Evolutionary conservation across 192 early-diverging fungal species (phyloP).

Genomic region (Backusella westeae): DNA sequence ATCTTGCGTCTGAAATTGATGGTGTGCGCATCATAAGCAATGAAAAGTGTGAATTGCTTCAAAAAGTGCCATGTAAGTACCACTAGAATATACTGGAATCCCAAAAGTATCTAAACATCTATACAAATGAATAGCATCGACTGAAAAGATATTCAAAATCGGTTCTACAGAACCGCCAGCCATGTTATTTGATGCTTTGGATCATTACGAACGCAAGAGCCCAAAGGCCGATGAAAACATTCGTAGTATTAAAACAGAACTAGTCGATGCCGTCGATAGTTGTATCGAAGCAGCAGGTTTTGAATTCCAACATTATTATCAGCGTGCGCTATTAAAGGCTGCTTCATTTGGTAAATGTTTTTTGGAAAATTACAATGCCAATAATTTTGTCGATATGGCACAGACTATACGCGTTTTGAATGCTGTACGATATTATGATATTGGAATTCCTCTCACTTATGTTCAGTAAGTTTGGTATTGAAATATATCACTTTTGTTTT

Average conservation of each 20-base stretch:
- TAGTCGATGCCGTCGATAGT: conserved; percentile 84
- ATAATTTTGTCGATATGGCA: conserved; percentile 87
- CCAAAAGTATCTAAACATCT: background rate
- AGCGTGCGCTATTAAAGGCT: conserved; percentile 84
- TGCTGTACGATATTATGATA: conserved; percentile 75
- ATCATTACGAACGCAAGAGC: conserved; percentile 58
- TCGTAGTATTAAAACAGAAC: conserved; percentile 75
- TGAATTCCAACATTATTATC: conserved; percentile 74
- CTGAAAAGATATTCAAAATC: conserved; percentile 87
- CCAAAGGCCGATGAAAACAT: conserved; percentile 96
- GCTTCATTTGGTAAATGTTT: conserved; percentile 95
- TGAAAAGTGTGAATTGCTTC: conserved; percentile 81
- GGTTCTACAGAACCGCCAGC: conserved; percentile 94
- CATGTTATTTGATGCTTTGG: conserved; percentile 83
- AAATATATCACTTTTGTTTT: background rate
- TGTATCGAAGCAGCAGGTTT: conserved; percentile 92
- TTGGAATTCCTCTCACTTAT: conserved; percentile 90
- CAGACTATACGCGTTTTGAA: conserved; percentile 87
- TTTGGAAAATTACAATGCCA: conserved; percentile 79
- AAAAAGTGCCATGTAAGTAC: conserved; percentile 78
- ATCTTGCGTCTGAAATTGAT: conserved; percentile 88
- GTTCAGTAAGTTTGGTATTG: conserved; percentile 59
- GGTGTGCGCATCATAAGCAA: conserved; percentile 86
- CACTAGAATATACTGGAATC: too few relatives aligned
- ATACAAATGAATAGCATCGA: conserved; percentile 46